phyloP scores from a whole-genome alignment of 805 yeast genomes.

The Schwanniomyces yamadae region DNA sequence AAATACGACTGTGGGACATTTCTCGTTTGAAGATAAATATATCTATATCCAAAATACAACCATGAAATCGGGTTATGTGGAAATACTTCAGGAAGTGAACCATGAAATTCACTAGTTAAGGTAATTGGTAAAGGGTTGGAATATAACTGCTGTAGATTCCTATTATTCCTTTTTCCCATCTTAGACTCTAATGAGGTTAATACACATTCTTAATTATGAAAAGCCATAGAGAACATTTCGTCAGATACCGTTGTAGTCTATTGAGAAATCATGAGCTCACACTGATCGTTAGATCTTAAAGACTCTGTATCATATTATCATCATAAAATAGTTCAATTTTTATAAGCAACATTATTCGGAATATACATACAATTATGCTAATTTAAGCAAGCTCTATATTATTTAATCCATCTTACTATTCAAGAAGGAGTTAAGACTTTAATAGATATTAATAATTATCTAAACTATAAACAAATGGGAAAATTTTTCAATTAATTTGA shows the following conservation, averaged over 20 bases:
- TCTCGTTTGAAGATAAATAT: conserved; percentile 18
- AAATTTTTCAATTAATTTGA: too few species aligned
- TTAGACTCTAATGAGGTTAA: conserved; percentile 12
- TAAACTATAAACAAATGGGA: too few species aligned
- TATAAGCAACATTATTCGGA: background rate
- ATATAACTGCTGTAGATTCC: conserved; percentile 30
- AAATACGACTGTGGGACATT: conserved; percentile 26
- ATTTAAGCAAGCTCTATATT: background rate
- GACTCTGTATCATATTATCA: conserved; percentile 18
- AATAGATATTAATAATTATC: too few species aligned
- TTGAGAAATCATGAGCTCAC: conserved; percentile 76
- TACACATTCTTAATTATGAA: conserved; percentile 8
- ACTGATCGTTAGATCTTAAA: conserved; percentile 29
- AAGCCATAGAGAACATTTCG: too few species aligned
- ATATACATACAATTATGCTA: background rate
- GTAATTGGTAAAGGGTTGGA: conserved; percentile 59
- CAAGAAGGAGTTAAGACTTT: too few species aligned
- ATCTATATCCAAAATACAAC: conserved; percentile 43
- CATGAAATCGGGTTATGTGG: conserved; percentile 73
- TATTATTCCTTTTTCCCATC: conserved; percentile 35
- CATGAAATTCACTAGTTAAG: conserved; percentile 33
- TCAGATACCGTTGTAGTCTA: conserved; percentile 99
- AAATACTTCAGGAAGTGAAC: conserved; percentile 50
- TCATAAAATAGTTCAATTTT: background rate
- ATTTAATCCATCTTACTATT: background rate